Base-by-base conservation (phyloP, 768 basidiomycete genomes). In the Trametes coccinea region DNA sequence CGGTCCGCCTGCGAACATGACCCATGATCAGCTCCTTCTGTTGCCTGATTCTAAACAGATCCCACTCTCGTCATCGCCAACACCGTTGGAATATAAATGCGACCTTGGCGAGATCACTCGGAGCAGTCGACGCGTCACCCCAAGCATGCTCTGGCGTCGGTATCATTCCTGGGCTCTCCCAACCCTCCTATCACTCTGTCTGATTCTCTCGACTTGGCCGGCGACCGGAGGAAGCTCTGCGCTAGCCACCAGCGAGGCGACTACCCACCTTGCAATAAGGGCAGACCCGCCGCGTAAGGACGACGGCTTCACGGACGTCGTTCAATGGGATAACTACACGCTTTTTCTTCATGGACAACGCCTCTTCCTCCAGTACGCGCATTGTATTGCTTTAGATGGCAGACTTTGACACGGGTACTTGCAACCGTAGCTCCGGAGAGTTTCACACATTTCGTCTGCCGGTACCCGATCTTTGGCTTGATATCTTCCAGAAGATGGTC, bases 391-490 rank as follows among this genome's bases (percentile, higher is more conserved):
- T 1, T 1, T 9, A 3, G 2, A 30, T 33, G 30, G 8, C 41
- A 14, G 10, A 27, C 13, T 8, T 78, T 40, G 16, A n/a, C 8
- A 37, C 2, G 34, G 41, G 11, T 51, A 14, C 29, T 29, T 53
- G 33, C 43, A 43, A 14, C 1, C 14, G 6, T 60, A 92, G 91
- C 67, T 92, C 90, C 0, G 92, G 92, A 59, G 92, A 93, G 72
- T 90, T 92, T 72, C 92, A 93, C 67, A 84, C 90, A 0, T 93
- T 90, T 76, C 84, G 90, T 29, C 75, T 93, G 4, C 92, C 90
- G 8, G 87, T 92, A 0, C 90, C 89, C 16, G 84, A 84, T 2
- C 73, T 93, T 57, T 94, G 93, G 92, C 80, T 84, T 11, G 92
- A 93, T 67, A 84, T 93, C 54, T 81, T 93, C 41, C 86, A 93